phyloP scores from a whole-genome alignment of 805 yeast species.

The Suhomyces pyralidae region DNA sequence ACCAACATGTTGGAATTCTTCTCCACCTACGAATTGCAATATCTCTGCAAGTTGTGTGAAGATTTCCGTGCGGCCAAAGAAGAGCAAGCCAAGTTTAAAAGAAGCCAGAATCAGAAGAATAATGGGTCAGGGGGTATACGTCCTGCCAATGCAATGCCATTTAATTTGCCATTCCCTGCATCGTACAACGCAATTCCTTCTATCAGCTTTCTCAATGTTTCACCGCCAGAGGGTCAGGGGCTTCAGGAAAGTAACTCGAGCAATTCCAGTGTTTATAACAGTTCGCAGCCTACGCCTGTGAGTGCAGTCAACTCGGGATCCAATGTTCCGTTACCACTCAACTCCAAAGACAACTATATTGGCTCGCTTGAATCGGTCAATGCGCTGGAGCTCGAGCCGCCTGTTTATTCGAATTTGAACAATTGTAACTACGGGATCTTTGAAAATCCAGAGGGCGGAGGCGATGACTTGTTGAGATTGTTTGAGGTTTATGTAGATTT shows the following conservation, averaged over 20 bases:
- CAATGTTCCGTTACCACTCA: background rate
- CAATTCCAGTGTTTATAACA: background rate
- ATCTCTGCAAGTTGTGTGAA: conserved; percentile 35
- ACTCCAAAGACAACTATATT: background rate
- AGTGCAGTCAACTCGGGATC: background rate
- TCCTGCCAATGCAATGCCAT: conserved; percentile 1
- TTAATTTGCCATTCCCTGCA: conserved; percentile 4
- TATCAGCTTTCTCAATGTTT: background rate
- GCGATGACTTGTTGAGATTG: conserved; percentile 34
- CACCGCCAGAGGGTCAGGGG: background rate
- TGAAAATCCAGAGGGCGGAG: conserved; percentile 11
- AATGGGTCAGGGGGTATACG: background rate
- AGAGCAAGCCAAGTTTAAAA: conserved; percentile 12
- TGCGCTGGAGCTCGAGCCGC: background rate
- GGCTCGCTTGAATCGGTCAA: background rate
- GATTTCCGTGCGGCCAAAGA: conserved; percentile 38
- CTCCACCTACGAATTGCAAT: conserved; percentile 32
- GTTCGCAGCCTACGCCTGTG: background rate
- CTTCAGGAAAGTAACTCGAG: background rate
- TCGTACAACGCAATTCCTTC: conserved; percentile 1
- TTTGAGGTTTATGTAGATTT: conserved; percentile 36
- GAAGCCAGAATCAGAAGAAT: background rate
- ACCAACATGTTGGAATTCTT: conserved; percentile 39
- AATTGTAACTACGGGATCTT: conserved; percentile 5
- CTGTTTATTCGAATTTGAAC: conserved; percentile 5